Base-by-base conservation (phyloP, 495 filamentous ascomycete genomes). In the Baudoinia panamericana region DNA sequence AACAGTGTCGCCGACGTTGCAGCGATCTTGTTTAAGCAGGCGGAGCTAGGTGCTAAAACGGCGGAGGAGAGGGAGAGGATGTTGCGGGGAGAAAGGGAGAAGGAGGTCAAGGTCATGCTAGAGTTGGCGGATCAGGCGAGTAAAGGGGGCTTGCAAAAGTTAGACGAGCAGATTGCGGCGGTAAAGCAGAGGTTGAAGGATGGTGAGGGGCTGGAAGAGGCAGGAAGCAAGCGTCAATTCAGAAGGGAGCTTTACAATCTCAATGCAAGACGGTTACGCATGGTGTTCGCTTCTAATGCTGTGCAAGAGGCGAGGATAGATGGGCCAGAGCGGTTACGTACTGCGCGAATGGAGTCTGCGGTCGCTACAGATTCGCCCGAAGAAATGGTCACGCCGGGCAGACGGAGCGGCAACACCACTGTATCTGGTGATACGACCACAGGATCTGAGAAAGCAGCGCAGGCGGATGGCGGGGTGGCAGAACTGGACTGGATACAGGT, bases 1-100 rank as follows among this genome's bases (percentile, higher is more conserved):
- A 93, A 87, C 56, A 70, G 67, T 9, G 67, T 93, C 15, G 90
- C 90, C 20, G 90, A 97, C 59, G 62, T 96, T 18, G 83, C 90
- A 1, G 76, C 75, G 18, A 80, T 92, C 8, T 63, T 96, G 33
- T 57, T 51, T 4, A 75, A 74, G 45, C 73, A 75, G 35, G 45
- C 52, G 26, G 28, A 41, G 27, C 27, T 40, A 31, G 55, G 48
- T 6, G 19, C 23, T 39, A 30, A 52, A 30, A 36, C 57, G 23
- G 43, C 58, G 23, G 57, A 64, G 37, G 43, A 66, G 27, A 55
- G 9, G 11, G 30, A 50, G 26, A 21, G 49, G 26, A 47, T 47
- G 15, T 47, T 48, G 46, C n/a, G n/a, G n/a, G n/a, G n/a, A n/a
- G 51, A 56, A 39, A 32, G 69, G 63, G 29, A 54, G 18, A 66